phyloP scores from a whole-genome alignment of 2,329 filamentous ascomycete genomes.

The Pestalotiopsis fici region DNA sequence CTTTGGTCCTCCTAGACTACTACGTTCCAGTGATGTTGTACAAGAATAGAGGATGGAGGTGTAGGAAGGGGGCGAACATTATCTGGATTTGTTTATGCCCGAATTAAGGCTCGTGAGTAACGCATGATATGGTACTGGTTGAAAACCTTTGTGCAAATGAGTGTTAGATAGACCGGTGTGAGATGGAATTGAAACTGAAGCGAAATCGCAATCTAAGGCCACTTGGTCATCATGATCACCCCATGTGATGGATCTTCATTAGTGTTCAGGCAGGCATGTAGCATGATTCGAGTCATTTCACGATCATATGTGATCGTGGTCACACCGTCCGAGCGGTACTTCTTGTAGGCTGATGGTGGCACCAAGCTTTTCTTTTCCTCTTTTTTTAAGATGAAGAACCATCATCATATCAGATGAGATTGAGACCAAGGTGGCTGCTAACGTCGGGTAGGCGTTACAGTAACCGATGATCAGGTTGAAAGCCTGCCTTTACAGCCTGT shows the following conservation, averaged over 20 bases:
- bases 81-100: neutral
- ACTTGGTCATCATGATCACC: neutral
- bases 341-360: neutral
- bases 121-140: neutral
- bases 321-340: neutral
- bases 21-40: neutral
- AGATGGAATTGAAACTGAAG: neutral
- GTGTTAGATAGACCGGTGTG: neutral
- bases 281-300: neutral
- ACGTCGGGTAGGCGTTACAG: neutral
- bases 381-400: too few relatives aligned
- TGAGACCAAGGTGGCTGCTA: neutral
- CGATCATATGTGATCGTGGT: neutral
- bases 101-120: neutral
- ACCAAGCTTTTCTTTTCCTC: neutral
- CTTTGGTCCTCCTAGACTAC: neutral
- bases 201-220: neutral
- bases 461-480: neutral
- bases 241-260: neutral
- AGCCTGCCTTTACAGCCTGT: neutral
- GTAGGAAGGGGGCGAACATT: neutral
- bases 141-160: neutral
- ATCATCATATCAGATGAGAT: neutral
- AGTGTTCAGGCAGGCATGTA: neutral
- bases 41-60: neutral